Percentiles rank a stretch among this genome's conserved stretches.
phyloP scores from a whole-genome alignment of 1,139 yeast genomes.

The Scheffersomyces stambukii region DNA sequence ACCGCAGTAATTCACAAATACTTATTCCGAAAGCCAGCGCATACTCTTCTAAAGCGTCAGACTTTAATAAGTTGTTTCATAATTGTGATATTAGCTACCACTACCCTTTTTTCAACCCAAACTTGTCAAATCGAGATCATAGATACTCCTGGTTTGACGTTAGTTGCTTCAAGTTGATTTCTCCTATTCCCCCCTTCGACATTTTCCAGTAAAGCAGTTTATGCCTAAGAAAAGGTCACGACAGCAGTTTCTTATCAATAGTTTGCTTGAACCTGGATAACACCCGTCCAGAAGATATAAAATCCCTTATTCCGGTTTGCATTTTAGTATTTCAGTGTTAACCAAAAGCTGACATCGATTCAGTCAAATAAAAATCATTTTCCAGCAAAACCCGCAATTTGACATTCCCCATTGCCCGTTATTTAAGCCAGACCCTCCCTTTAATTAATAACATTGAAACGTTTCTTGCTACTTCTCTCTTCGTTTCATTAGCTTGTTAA shows the following conservation, averaged over 20 bases:
- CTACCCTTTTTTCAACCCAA: neutral
- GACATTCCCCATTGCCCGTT: slow-evolving; percentile 1
- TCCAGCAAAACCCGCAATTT: slow-evolving; percentile 1
- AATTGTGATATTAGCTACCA: neutral
- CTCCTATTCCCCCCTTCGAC: slow-evolving; percentile 1
- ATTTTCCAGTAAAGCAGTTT: slow-evolving; percentile 17
- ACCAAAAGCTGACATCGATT: slow-evolving; percentile 14
- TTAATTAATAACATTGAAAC: slow-evolving; percentile 26
- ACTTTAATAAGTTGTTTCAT: too few species aligned
- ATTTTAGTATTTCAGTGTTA: neutral
- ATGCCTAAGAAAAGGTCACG: slow-evolving; percentile 49
- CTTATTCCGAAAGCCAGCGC: too few species aligned
- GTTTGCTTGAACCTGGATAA: slow-evolving; percentile 44
- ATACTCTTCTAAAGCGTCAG: too few species aligned
- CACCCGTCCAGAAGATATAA: slow-evolving; percentile 13
- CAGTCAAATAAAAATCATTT: neutral
- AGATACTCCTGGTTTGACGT: neutral
- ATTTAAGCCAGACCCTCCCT: neutral
- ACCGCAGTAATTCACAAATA: too few species aligned
- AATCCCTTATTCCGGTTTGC: neutral
- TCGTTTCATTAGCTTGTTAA: slow-evolving; percentile 31
- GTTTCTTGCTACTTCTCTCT: slow-evolving; percentile 52
- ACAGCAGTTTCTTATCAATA: slow-evolving; percentile 26
- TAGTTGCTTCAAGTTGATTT: slow-evolving; percentile 3
- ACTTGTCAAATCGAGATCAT: neutral